These are phyloP conservation scores for Parmelia sp. DNA, from an alignment of 495 filamentous ascomycete species.

Conservation along the genomic window DNA sequence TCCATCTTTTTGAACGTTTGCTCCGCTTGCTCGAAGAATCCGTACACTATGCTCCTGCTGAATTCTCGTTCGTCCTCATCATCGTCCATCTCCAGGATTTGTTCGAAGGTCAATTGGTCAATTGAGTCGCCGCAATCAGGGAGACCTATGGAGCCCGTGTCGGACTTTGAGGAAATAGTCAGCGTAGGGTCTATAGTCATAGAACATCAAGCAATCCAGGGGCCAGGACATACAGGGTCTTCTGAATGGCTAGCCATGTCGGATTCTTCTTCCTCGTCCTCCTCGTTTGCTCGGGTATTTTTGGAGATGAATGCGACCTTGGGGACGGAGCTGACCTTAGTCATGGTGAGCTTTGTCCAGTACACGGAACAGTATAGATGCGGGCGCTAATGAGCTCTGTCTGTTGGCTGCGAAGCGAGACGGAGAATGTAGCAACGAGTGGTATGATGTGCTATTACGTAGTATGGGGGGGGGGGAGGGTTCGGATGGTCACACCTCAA, in stretches of 20 bases:
- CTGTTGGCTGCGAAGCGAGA: neutral
- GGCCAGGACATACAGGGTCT: neutral
- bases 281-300: neutral
- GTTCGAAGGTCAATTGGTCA: slow-evolving; percentile 74
- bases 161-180: slow-evolving; percentile 30
- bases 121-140: slow-evolving; percentile 61
- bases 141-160: slow-evolving; percentile 42
- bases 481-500: neutral
- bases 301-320: neutral
- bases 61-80: slow-evolving; percentile 70
- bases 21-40: slow-evolving; percentile 89
- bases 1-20: slow-evolving; percentile 86
- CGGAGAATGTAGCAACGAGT: neutral
- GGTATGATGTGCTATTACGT: neutral
- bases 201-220: neutral
- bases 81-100: slow-evolving; percentile 97
- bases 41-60: slow-evolving; percentile 77
- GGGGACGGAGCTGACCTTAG: neutral
- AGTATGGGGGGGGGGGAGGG: neutral
- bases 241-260: slow-evolving; percentile 16
- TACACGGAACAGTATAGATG: neutral
- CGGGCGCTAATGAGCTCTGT: neutral
- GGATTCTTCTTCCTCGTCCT: neutral
- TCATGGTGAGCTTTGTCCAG: neutral
- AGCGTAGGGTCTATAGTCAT: neutral